Base-by-base conservation (phyloP, 305 asterid genomes). In the Fraxinus sp. region DNA sequence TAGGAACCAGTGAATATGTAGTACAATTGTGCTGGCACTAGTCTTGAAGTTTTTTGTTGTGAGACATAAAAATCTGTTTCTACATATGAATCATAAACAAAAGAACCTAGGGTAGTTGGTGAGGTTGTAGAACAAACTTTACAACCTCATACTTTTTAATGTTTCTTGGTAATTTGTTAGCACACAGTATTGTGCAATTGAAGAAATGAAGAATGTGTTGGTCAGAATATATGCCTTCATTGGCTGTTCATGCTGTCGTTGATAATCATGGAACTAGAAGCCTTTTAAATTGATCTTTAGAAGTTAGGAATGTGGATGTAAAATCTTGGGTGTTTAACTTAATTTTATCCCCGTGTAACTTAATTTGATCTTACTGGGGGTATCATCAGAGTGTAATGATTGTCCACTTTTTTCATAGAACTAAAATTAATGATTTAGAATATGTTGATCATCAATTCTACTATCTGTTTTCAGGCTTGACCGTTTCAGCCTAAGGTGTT, bases 401-500 rank as follows among this genome's bases (percentile, higher is more conserved):
- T 55, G 24, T 57, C 32, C 14, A 28, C n/a, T 20, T 62, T 79
- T 59, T 22, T 59, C 30, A 62, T 33, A 16, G 24, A 30, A 62
- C 33, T 62, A 22, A 22, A 62, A 1, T 7, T 62, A 26, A 30
- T 71, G 77, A 33, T 71, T 32, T 4, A 71, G 76, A 36, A 32
- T 32, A 71, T 32, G 7, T 75, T 77, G 84, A 83, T 87, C 62
- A 9, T 84, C 73, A 75, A 43, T 43, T 52, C 26, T 81, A 41
- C 43, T 36, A 46, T 81, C 83, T 57, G 49, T 84, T 83, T 89
- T 87, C 92, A 95, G 98, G 93, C 79, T 89, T 79, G 82, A 73
- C 72, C 33, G 79, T 81, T 86, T 89, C 75, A 59, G 84, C 77
- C 79, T 92, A 62, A 90, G 90, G 83, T 94, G 97, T 86, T 91